phyloP scores from a whole-genome alignment of 2,329 filamentous ascomycete genomes.

The Fusarium anthophilum region DNA sequence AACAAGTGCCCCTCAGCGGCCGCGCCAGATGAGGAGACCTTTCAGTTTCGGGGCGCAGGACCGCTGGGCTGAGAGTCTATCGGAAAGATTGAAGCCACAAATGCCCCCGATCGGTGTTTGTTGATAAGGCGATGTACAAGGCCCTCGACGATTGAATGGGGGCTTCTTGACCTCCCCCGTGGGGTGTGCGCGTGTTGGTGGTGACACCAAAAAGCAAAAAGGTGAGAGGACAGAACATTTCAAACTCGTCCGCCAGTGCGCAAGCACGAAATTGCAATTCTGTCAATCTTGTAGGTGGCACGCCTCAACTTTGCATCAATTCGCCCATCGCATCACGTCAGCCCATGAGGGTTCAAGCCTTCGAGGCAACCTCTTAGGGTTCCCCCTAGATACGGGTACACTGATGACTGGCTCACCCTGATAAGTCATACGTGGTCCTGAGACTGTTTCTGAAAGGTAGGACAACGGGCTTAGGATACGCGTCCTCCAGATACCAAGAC shows the following conservation, averaged over 20 bases:
- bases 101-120: not conserved
- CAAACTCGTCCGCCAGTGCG: not conserved
- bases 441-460: constrained; percentile 23
- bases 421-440: not conserved
- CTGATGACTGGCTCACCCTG: constrained; percentile 6
- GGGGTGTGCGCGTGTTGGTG: constrained; percentile 18
- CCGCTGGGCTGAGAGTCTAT: constrained; percentile 19
- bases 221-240: not conserved
- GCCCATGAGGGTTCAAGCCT: constrained; percentile 20
- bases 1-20: constrained; percentile 6
- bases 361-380: not conserved
- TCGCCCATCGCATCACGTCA: constrained; percentile 30
- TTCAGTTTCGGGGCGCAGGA: constrained; percentile 15
- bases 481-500: constrained; percentile 24
- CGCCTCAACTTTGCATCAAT: constrained; percentile 14
- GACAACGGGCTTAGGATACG: constrained; percentile 17
- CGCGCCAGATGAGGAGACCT: not conserved
- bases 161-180: constrained; percentile 4
- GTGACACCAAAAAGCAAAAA: constrained; percentile 29
- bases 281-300: constrained; percentile 7
- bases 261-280: not conserved
- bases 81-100: constrained; percentile 27
- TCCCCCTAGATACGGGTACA: constrained; percentile 6
- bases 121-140: constrained; percentile 19
- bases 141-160: not conserved